phyloP scores from a whole-genome alignment of 2,329 filamentous ascomycete genomes.

The Ophiostoma australiae region DNA sequence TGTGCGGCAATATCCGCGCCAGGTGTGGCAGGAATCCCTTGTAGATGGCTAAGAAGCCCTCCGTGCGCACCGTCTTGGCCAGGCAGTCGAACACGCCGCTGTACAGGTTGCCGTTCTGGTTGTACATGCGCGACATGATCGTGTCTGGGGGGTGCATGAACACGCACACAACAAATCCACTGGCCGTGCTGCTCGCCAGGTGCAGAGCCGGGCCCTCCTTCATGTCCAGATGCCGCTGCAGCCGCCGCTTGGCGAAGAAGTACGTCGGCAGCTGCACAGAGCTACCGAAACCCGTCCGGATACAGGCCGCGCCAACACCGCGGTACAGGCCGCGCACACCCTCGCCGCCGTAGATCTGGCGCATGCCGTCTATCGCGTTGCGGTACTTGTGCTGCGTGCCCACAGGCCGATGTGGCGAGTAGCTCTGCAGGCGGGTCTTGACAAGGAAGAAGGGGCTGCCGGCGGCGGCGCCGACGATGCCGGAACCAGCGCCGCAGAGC shows the following conservation, averaged over 20 bases:
- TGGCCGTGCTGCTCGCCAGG: slow-evolving; percentile 78
- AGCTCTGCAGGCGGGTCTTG: slow-evolving; percentile 93
- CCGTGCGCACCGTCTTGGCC: slow-evolving; percentile 82
- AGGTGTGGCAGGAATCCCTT: slow-evolving; percentile 96
- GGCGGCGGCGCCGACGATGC: slow-evolving; percentile 84
- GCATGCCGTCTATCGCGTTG: slow-evolving; percentile 77
- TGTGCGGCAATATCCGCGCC: slow-evolving; percentile 90
- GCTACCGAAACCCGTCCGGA: slow-evolving; percentile 90
- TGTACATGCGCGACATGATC: slow-evolving; percentile 98
- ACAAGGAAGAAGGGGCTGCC: slow-evolving; percentile 97
- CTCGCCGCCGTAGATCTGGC: slow-evolving; percentile 71
- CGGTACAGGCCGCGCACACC: slow-evolving; percentile 80
- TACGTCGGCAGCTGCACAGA: slow-evolving; percentile 96
- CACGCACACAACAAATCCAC: slow-evolving; percentile 93
- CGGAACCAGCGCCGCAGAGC: slow-evolving; percentile 82
- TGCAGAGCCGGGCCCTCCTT: slow-evolving; percentile 86
- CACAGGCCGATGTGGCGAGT: slow-evolving; percentile 84
- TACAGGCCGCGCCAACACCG: slow-evolving; percentile 88
- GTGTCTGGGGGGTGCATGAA: slow-evolving; percentile 99
- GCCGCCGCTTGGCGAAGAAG: slow-evolving; percentile 87
- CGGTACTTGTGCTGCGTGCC: slow-evolving; percentile 94
- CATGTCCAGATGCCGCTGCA: slow-evolving; percentile 80
- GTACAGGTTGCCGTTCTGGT: slow-evolving; percentile 98
- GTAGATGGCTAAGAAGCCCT: slow-evolving; percentile 89
- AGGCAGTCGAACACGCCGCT: slow-evolving; percentile 87